phyloP scores from a whole-genome alignment of 129 eudicot genomes.

The Centella asiatica region DNA sequence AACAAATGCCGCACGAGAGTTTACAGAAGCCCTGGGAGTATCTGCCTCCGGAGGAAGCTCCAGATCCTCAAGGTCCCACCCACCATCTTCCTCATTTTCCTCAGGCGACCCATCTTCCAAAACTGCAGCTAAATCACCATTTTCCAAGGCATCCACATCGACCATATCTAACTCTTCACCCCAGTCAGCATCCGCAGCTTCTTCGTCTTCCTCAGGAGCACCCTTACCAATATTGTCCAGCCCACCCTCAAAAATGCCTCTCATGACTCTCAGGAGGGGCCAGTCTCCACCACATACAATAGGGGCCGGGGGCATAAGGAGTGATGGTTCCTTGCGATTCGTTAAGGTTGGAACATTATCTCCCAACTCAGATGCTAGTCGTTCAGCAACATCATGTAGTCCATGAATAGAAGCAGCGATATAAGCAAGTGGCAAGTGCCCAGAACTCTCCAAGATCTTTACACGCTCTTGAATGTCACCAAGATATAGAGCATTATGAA shows the following conservation, averaged over 20 bases:
- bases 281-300: slow-evolving; percentile 35
- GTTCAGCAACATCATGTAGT: slow-evolving; percentile 4
- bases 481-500: slow-evolving; percentile 9
- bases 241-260: slow-evolving; percentile 34
- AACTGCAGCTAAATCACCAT: slow-evolving; percentile 19
- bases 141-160: not conserved
- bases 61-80: slow-evolving; percentile 53
- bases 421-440: slow-evolving; percentile 10
- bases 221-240: slow-evolving; percentile 27
- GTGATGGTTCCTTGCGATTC: slow-evolving; percentile 17
- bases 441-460: slow-evolving; percentile 5
- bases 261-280: slow-evolving; percentile 36
- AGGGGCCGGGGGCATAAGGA: slow-evolving; percentile 33
- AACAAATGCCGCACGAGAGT: slow-evolving; percentile 22
- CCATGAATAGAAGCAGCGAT: slow-evolving; percentile 3
- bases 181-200: slow-evolving; percentile 47
- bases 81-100: slow-evolving; percentile 35
- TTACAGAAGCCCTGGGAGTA: slow-evolving; percentile 24
- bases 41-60: slow-evolving; percentile 45
- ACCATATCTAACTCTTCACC: slow-evolving; percentile 40
- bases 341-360: slow-evolving; percentile 8
- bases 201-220: slow-evolving; percentile 37
- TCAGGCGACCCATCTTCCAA: slow-evolving; percentile 25
- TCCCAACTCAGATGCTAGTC: slow-evolving; percentile 6
- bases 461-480: slow-evolving; percentile 11